phyloP scores from a whole-genome alignment of 768 basidiomycete genomes.

The Suillus sp. region DNA sequence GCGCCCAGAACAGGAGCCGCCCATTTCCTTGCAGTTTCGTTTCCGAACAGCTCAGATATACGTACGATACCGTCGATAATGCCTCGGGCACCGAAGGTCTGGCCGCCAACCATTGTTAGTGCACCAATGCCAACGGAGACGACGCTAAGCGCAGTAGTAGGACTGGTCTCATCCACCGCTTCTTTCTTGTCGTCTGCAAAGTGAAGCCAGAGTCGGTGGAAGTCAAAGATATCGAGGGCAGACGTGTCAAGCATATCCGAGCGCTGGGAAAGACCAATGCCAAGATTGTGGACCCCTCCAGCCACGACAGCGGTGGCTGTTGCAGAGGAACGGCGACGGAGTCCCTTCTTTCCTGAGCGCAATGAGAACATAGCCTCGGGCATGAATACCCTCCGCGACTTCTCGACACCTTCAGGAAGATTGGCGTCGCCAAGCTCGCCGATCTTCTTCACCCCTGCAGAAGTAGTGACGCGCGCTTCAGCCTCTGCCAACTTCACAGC shows the following conservation, averaged over 20 bases:
- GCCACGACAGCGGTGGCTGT: constrained; percentile 61
- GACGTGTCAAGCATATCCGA: constrained; percentile 78
- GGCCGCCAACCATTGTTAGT: constrained; percentile 86
- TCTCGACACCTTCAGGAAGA: constrained; percentile 80
- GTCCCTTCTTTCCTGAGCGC: constrained; percentile 44
- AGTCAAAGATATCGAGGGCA: constrained; percentile 83
- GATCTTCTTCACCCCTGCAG: constrained; percentile 65
- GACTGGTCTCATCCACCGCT: constrained; percentile 39
- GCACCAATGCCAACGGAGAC: constrained; percentile 82
- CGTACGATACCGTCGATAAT: constrained; percentile 79
- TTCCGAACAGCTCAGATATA: constrained; percentile 75
- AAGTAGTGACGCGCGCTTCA: constrained; percentile 73
- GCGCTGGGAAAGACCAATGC: constrained; percentile 78
- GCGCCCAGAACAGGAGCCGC: constrained; percentile 84
- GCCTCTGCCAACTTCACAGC: constrained; percentile 82
- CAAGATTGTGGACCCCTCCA: constrained; percentile 78
- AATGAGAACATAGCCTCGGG: constrained; percentile 97
- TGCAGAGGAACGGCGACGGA: constrained; percentile 37
- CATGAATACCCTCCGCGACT: constrained; percentile 83
- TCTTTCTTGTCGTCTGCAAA: constrained; percentile 54
- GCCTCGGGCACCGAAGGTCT: constrained; percentile 72
- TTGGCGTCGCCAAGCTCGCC: constrained; percentile 70
- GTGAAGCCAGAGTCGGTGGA: constrained; percentile 73
- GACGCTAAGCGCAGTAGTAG: constrained; percentile 67
- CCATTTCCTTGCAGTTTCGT: constrained; percentile 84